phyloP scores from a whole-genome alignment of 129 eudicot species.

The Chrysanthemum lavandulifolium region DNA sequence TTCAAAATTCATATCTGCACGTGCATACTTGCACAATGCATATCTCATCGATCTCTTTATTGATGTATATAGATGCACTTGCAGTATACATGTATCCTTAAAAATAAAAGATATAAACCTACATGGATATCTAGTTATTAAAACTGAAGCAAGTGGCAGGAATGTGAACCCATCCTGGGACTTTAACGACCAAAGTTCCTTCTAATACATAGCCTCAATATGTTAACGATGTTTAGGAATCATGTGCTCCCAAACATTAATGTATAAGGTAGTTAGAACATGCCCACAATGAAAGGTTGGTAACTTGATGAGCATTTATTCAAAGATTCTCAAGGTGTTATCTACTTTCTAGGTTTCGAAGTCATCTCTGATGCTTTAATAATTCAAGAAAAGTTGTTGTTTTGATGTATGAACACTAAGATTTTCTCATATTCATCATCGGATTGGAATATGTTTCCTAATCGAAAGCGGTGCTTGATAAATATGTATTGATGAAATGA shows the following conservation, averaged over 20 bases:
- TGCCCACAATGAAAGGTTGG: slow-evolving; percentile 11
- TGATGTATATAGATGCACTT: background rate
- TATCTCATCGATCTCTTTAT: slow-evolving; percentile 14
- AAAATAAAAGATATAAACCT: background rate
- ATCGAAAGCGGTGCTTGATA: slow-evolving; percentile 17
- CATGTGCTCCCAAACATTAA: slow-evolving; percentile 4
- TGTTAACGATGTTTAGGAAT: slow-evolving; percentile 5
- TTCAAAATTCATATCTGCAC: slow-evolving; percentile 24
- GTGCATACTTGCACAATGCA: slow-evolving; percentile 1
- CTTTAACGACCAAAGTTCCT: slow-evolving; percentile 1
- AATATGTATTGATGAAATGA: background rate
- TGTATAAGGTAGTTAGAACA: slow-evolving; percentile 3
- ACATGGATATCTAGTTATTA: no score
- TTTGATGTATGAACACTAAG: slow-evolving; percentile 21
- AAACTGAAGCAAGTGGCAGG: slow-evolving; percentile 7
- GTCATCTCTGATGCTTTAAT: slow-evolving; percentile 20
- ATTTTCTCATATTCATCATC: slow-evolving; percentile 25
- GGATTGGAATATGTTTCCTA: slow-evolving; percentile 18
- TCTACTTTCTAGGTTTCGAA: slow-evolving; percentile 24
- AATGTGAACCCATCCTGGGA: slow-evolving; percentile 12
- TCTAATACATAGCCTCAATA: background rate
- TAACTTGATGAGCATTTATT: slow-evolving; percentile 1
- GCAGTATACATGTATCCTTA: slow-evolving; percentile 9
- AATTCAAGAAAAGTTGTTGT: slow-evolving; percentile 27
- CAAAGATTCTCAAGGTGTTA: slow-evolving; percentile 27